Conservation (phyloP, 192 early-diverging fungal species). For the Umbelopsis sp. region DNA sequence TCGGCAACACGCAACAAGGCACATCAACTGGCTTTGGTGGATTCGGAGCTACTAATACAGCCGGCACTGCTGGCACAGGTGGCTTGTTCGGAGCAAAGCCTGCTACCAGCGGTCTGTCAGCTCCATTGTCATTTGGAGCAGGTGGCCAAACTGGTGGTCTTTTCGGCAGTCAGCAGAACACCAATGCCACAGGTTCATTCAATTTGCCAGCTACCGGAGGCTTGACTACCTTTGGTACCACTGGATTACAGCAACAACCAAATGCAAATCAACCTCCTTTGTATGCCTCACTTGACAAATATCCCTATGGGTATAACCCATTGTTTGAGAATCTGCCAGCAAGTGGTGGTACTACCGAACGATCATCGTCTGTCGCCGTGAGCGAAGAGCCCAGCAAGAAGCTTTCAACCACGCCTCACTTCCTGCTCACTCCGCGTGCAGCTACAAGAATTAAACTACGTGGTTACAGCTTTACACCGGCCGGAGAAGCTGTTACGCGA, state of each 20-base stretch:
- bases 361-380: conserved; percentile 36
- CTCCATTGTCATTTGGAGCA: conserved; percentile 47
- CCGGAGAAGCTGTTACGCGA: conserved; percentile 29
- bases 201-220: conserved; percentile 46
- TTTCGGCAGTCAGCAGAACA: conserved; percentile 8
- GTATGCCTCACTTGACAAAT: conserved; percentile 77
- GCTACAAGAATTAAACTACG: conserved; percentile 73
- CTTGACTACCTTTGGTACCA: conserved; percentile 44
- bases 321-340: conserved; percentile 63
- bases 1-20: conserved; percentile 9
- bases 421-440: conserved; percentile 74
- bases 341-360: conserved; percentile 45
- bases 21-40: conserved; percentile 46
- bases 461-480: conserved; percentile 53
- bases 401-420: conserved; percentile 68
- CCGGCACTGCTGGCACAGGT: conserved; percentile 27
- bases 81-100: conserved; percentile 23
- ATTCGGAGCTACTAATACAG: conserved; percentile 36
- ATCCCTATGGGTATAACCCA: conserved; percentile 87
- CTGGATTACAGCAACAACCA: conserved; percentile 31
- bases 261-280: conserved; percentile 47
- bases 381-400: conserved; percentile 60
- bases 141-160: conserved; percentile 31
- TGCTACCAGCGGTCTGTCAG: conserved; percentile 16
- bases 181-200: conserved; percentile 35